Evolutionary conservation across 2,329 filamentous ascomycete genomes (phyloP).

Genomic region (Trichophyton verrucosum): DNA sequence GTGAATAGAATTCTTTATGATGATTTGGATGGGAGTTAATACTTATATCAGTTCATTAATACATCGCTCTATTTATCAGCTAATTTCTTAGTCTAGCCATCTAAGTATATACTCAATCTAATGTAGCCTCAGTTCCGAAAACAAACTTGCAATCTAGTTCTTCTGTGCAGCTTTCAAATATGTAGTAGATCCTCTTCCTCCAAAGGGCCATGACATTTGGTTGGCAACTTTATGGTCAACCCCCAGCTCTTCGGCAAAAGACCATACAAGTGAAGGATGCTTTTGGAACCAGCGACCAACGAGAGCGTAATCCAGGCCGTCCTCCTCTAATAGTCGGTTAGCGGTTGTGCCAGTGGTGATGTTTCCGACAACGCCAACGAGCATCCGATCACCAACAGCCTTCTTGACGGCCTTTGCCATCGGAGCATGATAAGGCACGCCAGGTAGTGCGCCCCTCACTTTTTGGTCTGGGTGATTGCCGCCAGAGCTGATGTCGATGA

Average conservation of each 20-base stretch:
- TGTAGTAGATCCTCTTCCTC: constrained; percentile 27
- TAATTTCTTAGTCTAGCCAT: background rate
- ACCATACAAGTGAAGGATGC: constrained; percentile 66
- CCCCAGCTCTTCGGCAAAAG: constrained; percentile 58
- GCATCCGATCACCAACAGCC: constrained; percentile 57
- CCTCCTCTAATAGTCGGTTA: constrained; percentile 43
- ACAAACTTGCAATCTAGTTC: constrained; percentile 2
- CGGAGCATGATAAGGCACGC: constrained; percentile 60
- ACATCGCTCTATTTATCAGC: too few relatives aligned
- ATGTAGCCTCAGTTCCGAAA: background rate
- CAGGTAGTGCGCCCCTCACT: constrained; percentile 22
- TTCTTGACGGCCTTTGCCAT: constrained; percentile 61
- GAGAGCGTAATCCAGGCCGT: constrained; percentile 55
- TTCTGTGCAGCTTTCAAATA: constrained; percentile 5
- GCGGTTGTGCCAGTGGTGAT: constrained; percentile 60
- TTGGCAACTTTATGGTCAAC: constrained; percentile 60
- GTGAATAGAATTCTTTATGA: too few relatives aligned
- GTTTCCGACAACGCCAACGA: constrained; percentile 62
- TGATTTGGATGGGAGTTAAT: too few relatives aligned
- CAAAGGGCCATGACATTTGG: constrained; percentile 54
- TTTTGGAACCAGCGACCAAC: constrained; percentile 66
- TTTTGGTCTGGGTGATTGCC: constrained; percentile 49
- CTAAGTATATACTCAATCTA: background rate
- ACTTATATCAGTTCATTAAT: background rate
- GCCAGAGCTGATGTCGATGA: constrained; percentile 69